A percentile compares a stretch with the other conserved stretches of the same genome.
Conservation (phyloP, 495 filamentous ascomycete species). For the Pyronema omphalodes region DNA sequence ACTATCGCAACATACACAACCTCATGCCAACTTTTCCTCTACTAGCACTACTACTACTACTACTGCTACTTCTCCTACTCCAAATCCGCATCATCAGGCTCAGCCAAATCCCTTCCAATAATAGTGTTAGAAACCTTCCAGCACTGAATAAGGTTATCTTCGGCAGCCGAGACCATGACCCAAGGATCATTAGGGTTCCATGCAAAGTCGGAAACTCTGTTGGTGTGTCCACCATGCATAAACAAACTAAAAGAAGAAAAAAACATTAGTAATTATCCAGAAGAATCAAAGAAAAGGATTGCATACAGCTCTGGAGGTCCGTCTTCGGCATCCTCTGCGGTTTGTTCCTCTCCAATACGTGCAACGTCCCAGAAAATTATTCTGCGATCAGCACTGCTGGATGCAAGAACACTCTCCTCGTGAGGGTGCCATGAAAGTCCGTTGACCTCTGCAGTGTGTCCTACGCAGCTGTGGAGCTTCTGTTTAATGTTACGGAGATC, state of each 20-base stretch:
- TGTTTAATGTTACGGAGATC: constrained; percentile 75
- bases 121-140: constrained; percentile 90
- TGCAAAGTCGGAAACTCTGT: constrained; percentile 85
- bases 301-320: constrained; percentile 86
- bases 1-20: too few relatives aligned
- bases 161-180: constrained; percentile 82
- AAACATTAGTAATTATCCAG: constrained; percentile 16
- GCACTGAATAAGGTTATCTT: constrained; percentile 91
- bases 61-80: constrained; percentile 33
- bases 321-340: constrained; percentile 87
- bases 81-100: constrained; percentile 61
- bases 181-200: constrained; percentile 95
- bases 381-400: constrained; percentile 76
- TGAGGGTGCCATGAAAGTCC: constrained; percentile 86
- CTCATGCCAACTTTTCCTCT: too few relatives aligned
- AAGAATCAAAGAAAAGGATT: background rate
- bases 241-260: constrained; percentile 42
- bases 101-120: constrained; percentile 61
- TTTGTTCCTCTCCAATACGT: constrained; percentile 80
- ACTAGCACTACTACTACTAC: too few relatives aligned
- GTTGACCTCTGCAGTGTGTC: constrained; percentile 73
- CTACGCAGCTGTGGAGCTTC: constrained; percentile 69
- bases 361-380: constrained; percentile 94
- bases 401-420: constrained; percentile 72
- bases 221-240: constrained; percentile 98